A percentile compares a stretch with the other conserved stretches of the same genome.
These are phyloP conservation scores for Amphichorda felina DNA, from an alignment of 2,329 filamentous ascomycete genomes.

Conservation along the genomic window DNA sequence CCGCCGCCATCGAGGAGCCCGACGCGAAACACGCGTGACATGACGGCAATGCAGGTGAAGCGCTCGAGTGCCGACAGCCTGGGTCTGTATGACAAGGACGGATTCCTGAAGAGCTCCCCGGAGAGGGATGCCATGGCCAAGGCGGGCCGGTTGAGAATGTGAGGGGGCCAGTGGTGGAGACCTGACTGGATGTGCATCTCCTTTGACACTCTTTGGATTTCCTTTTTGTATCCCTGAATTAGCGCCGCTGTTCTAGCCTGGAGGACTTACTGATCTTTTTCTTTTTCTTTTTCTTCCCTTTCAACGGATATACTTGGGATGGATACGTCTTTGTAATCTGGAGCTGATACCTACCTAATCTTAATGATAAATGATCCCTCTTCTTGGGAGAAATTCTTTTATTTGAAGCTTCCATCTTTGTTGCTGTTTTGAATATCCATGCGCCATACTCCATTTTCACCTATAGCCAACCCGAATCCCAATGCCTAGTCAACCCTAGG, in stretches of 20 bases:
- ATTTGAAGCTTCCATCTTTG: neutral
- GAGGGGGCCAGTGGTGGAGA: conserved; percentile 1
- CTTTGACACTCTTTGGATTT: conserved; percentile 5
- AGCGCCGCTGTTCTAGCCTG: no score
- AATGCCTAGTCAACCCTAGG: conserved; percentile 26
- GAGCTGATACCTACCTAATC: no score
- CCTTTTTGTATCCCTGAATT: neutral
- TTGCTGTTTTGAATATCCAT: neutral
- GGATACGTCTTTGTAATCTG: no score
- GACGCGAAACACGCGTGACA: neutral
- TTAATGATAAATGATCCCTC: no score
- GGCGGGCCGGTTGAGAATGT: conserved; percentile 14
- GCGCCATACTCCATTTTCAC: no score
- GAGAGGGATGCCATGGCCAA: conserved; percentile 14
- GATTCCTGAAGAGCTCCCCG: conserved; percentile 30
- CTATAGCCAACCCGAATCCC: neutral
- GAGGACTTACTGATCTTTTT: no score
- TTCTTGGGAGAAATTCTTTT: no score
- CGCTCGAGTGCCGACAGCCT: conserved; percentile 23
- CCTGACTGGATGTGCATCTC: conserved; percentile 1
- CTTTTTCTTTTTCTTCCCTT: no score
- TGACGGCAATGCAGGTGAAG: neutral
- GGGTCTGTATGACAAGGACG: conserved; percentile 31
- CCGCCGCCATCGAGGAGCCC: neutral
- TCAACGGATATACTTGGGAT: no score